phyloP scores from a whole-genome alignment of 75 land plant species.

The Selaginella tamariscina region DNA sequence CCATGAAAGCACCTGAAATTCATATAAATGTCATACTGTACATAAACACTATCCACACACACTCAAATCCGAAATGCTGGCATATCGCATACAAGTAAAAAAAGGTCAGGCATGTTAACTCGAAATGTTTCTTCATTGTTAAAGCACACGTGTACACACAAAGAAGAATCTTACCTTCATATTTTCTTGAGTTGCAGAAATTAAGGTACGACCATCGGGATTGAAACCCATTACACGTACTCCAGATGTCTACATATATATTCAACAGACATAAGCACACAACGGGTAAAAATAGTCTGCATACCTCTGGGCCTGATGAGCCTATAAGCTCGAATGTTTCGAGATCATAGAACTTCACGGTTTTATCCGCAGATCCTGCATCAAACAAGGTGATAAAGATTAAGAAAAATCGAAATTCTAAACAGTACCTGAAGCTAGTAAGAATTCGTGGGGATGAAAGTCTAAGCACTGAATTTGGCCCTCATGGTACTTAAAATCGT shows the following conservation, averaged over 20 bases:
- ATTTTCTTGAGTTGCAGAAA: conserved; percentile 70
- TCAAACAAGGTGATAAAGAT: not conserved
- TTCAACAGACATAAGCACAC: conserved; percentile 10
- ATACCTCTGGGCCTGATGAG: conserved; percentile 77
- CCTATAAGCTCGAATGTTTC: conserved; percentile 95
- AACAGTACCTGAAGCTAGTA: conserved; percentile 67
- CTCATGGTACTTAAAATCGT: conserved; percentile 77
- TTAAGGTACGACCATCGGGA: conserved; percentile 79
- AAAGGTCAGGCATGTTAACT: too few relatives aligned
- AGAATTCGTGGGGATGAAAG: conserved; percentile 91
- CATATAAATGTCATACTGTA: not conserved
- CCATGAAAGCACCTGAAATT: conserved; percentile 78
- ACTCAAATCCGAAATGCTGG: too few relatives aligned
- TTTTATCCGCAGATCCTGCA: conserved; percentile 78
- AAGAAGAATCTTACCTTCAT: conserved; percentile 48
- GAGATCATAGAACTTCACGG: conserved; percentile 84
- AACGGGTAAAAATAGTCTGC: too few relatives aligned
- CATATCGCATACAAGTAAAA: too few relatives aligned
- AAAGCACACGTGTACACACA: too few relatives aligned
- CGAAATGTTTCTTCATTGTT: too few relatives aligned
- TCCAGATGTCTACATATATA: conserved; percentile 41
- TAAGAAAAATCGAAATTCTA: not conserved
- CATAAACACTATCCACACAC: too few relatives aligned
- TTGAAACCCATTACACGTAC: conserved; percentile 76
- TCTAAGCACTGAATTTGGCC: conserved; percentile 69